These are phyloP conservation scores for Guillardia theta DNA, from an alignment of 78 protist species.

Conservation along the genomic window DNA sequence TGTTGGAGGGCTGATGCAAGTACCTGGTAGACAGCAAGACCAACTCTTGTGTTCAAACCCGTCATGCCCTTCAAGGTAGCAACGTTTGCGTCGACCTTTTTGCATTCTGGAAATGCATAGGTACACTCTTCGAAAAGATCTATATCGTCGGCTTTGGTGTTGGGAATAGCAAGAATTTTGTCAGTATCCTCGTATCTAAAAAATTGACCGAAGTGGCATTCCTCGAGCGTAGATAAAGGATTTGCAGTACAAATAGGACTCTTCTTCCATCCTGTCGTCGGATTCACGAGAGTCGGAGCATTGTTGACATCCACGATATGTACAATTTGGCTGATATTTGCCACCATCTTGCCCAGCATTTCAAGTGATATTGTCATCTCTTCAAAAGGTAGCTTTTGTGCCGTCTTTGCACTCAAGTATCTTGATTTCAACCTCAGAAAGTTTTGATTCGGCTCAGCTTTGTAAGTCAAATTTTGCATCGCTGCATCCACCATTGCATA, in stretches of 20 bases:
- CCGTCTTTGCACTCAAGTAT: neutral
- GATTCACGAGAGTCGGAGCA: neutral
- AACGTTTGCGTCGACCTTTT: neutral
- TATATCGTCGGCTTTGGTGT: neutral
- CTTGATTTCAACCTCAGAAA: neutral
- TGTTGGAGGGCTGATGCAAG: no score
- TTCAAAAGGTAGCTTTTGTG: neutral
- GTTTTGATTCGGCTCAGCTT: neutral
- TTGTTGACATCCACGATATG: neutral
- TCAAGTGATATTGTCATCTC: neutral
- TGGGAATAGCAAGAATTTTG: neutral
- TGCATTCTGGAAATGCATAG: neutral
- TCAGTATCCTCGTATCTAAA: neutral
- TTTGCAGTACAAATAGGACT: neutral
- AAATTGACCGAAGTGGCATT: neutral
- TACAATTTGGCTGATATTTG: neutral
- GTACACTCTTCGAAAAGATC: neutral
- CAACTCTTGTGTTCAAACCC: neutral
- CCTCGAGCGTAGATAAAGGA: neutral
- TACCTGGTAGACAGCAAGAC: neutral
- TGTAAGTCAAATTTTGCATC: neutral
- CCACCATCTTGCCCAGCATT: neutral
- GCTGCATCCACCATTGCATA: neutral
- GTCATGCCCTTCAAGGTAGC: neutral
- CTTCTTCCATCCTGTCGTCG: neutral